phyloP scores from a whole-genome alignment of 441 rosid species.

The Gossypium schwendimanii region DNA sequence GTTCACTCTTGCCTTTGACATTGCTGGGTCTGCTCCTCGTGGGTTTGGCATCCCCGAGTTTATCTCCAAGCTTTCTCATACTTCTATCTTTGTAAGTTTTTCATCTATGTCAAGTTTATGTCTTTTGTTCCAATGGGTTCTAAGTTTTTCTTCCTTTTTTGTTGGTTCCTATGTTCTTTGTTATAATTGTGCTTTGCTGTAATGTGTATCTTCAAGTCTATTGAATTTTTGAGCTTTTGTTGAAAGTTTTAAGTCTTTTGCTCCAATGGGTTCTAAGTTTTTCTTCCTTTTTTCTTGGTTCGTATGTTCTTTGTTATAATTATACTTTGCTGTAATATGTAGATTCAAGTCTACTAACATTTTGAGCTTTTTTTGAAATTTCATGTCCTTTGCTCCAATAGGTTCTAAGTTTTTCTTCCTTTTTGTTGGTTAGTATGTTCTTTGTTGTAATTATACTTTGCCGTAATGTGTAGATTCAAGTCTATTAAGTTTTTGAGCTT shows the following conservation, averaged over 20 bases:
- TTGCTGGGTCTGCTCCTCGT: slow-evolving; percentile 88
- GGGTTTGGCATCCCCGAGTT: slow-evolving; percentile 81
- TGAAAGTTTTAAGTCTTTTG: background rate
- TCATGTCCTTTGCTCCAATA: no score
- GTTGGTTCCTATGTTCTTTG: background rate
- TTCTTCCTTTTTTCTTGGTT: background rate
- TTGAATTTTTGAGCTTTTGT: background rate
- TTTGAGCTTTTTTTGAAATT: no score
- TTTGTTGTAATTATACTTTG: background rate
- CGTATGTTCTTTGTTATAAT: background rate
- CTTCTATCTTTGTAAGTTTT: slow-evolving; percentile 62
- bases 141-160: background rate
- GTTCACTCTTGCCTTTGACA: slow-evolving; percentile 73
- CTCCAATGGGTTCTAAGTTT: background rate
- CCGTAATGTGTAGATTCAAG: background rate
- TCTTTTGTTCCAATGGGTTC: background rate
- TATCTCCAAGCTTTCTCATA: slow-evolving; percentile 58
- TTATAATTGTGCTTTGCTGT: background rate
- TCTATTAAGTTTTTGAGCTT: background rate
- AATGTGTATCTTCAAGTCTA: background rate
- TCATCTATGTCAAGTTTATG: background rate
- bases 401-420: no score
- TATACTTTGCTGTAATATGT: background rate
- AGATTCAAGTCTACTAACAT: no score
- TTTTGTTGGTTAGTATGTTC: no score